These are phyloP conservation scores for Taxillus chinensis DNA, from an alignment of 164 flowering plant species.

Conservation along the genomic window DNA sequence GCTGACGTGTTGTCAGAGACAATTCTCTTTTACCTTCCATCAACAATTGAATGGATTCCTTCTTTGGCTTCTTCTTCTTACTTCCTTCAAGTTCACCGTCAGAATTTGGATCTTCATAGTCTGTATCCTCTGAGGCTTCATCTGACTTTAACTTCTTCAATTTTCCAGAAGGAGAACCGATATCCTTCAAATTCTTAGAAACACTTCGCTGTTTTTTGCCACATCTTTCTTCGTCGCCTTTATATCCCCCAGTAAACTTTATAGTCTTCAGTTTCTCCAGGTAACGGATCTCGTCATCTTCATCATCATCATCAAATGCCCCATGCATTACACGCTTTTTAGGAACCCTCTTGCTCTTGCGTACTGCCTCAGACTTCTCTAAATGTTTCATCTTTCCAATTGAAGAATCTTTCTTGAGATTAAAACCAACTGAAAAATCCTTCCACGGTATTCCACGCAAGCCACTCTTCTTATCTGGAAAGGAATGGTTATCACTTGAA, in stretches of 20 bases:
- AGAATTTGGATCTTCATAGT: slow-evolving; percentile 47
- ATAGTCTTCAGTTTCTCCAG: slow-evolving; percentile 64
- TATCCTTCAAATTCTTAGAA: slow-evolving; percentile 22
- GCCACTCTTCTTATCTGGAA: slow-evolving; percentile 31
- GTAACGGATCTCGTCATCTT: slow-evolving; percentile 86
- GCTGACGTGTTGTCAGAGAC: slow-evolving; percentile 76
- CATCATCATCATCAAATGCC: slow-evolving; percentile 57
- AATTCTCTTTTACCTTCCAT: slow-evolving; percentile 61
- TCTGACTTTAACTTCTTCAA: slow-evolving; percentile 43
- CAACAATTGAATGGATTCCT: slow-evolving; percentile 42
- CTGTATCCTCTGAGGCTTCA: slow-evolving; percentile 38
- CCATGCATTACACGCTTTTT: slow-evolving; percentile 62
- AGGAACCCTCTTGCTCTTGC: slow-evolving; percentile 79
- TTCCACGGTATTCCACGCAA: slow-evolving; percentile 75
- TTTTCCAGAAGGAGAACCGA: slow-evolving; percentile 28
- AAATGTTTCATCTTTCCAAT: slow-evolving; percentile 42
- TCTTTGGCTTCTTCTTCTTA: slow-evolving; percentile 38
- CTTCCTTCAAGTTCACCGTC: slow-evolving; percentile 44
- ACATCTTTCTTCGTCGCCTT: slow-evolving; percentile 43
- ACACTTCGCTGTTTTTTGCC: slow-evolving; percentile 35
- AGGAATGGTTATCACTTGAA: slow-evolving; percentile 29
- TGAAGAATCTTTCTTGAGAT: slow-evolving; percentile 26
- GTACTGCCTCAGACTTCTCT: slow-evolving; percentile 52
- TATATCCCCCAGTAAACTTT: slow-evolving; percentile 23
- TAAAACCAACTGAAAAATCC: slow-evolving; percentile 50